phyloP scores from a whole-genome alignment of 257 asterid species.

The Mentha longifolia region DNA sequence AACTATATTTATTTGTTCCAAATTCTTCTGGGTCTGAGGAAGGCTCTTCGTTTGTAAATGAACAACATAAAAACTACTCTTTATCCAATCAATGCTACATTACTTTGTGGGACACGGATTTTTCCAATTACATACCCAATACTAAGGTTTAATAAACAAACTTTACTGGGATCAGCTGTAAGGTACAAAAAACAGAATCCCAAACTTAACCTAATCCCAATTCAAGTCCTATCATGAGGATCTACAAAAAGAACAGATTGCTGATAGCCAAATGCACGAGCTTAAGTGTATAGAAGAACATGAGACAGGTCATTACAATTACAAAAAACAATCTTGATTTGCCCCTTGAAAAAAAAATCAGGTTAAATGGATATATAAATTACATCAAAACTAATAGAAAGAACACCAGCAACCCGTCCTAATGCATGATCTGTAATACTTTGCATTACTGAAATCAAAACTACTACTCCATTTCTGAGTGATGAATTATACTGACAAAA shows the following conservation, averaged over 20 bases:
- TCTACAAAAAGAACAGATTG: neutral
- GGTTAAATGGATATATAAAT: neutral
- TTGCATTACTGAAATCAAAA: neutral
- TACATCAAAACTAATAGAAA: neutral
- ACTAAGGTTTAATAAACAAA: neutral
- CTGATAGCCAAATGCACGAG: no score
- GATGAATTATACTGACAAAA: neutral
- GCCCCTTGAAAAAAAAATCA: no score
- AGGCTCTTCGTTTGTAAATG: slow-evolving; percentile 33
- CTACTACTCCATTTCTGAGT: no score
- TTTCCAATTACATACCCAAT: neutral
- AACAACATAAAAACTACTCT: slow-evolving; percentile 9
- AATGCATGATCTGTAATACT: neutral
- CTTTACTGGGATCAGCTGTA: neutral
- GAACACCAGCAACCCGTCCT: neutral
- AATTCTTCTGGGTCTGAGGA: slow-evolving; percentile 22
- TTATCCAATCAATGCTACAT: neutral
- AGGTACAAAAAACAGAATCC: neutral
- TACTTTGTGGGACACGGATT: neutral
- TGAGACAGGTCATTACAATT: no score
- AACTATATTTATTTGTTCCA: neutral
- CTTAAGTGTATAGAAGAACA: no score
- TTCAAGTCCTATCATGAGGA: slow-evolving; percentile 1
- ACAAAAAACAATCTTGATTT: no score
- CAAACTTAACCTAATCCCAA: neutral